Evolutionary conservation across 2,329 filamentous ascomycete species (phyloP), one percentile per base, ranked within the genome.

Genomic region (Phialocephala sp.): DNA sequence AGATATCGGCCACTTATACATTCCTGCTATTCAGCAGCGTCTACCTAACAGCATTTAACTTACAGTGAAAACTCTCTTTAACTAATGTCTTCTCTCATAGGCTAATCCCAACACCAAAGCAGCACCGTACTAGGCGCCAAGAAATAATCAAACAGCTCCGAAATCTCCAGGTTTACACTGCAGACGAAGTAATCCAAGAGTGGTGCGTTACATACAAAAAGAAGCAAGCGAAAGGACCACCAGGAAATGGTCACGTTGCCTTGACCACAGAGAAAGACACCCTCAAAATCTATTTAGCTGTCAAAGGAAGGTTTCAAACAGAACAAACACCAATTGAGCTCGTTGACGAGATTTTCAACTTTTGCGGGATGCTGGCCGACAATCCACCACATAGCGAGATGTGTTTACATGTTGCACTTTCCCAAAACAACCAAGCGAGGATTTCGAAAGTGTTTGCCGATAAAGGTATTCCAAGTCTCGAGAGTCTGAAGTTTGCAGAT

Each of bases 141-240:
- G 50, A 60, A 54, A 43, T 64, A 12, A 57, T 64, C 57, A 55
- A 47, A 12, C 45, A 60, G 27, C 54, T 64, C 2, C 32, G 47
- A 32, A 47, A 60, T 36, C 57, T 64, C 6, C 27, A 64, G 45
- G 62, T 64, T 12, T 64, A 64, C 39, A 64, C 50, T 5, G 62
- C 57, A 27, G 62, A 64, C 27, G 62, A 64, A 56, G 62, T 64
- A 15, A 60, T 64, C n/a, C 62, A 64, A 56, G 56, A 64, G 24
- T 64, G 62, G 56, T 47, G 57, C 20, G 47, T 64, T 1, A 37
- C 22, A 11, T 64, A 60, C 57, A 64, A 60, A 45, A 41, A 41
- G 15, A 64, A 60, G 35, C 8, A 18, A 15, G 37, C 56, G 4
- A 60, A 59, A 24, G 62, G 62, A 3, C 62, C 62, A 14, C 45